Evolutionary conservation across 2,329 filamentous ascomycete species (phyloP).

Genomic region (Trichocomaceae sp.): DNA sequence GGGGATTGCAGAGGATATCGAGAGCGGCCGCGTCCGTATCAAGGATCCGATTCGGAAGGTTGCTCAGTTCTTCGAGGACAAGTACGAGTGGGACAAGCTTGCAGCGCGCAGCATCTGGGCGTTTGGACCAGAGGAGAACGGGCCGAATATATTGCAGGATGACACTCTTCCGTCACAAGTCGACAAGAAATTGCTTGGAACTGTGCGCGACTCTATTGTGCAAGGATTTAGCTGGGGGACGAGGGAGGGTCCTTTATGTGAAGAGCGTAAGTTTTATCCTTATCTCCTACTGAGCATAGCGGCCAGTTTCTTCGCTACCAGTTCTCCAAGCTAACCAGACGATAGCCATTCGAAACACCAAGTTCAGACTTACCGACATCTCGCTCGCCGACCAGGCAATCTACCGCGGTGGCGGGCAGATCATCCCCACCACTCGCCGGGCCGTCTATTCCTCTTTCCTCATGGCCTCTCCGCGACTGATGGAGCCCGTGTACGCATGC

Average conservation of each 20-base stretch:
- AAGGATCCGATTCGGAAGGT: slow-evolving; percentile 88
- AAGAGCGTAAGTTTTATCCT: slow-evolving; percentile 69
- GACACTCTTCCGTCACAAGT: slow-evolving; percentile 92
- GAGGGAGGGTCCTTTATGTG: slow-evolving; percentile 88
- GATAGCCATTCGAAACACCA: slow-evolving; percentile 87
- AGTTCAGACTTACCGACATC: slow-evolving; percentile 93
- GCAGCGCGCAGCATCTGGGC: slow-evolving; percentile 96
- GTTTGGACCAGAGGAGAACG: slow-evolving; percentile 90
- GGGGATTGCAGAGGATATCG: slow-evolving; percentile 91
- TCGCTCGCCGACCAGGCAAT: slow-evolving; percentile 83
- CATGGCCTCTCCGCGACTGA: slow-evolving; percentile 90
- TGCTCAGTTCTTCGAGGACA: slow-evolving; percentile 94
- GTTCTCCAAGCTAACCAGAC: slow-evolving; percentile 17
- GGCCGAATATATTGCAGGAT: slow-evolving; percentile 92
- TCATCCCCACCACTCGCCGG: slow-evolving; percentile 88
- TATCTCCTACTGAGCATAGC: too few relatives aligned
- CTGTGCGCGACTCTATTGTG: slow-evolving; percentile 83
- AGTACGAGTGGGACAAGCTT: slow-evolving; percentile 93
- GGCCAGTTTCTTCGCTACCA: neutral
- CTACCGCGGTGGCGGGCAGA: slow-evolving; percentile 89
- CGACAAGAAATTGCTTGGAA: slow-evolving; percentile 81
- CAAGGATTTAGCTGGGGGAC: slow-evolving; percentile 98
- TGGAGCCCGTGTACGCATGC: slow-evolving; percentile 93
- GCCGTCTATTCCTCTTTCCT: slow-evolving; percentile 95
- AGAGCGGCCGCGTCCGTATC: slow-evolving; percentile 82